Conservation (phyloP, 2,329 filamentous ascomycete species). For the Hypomyces rosellus region DNA sequence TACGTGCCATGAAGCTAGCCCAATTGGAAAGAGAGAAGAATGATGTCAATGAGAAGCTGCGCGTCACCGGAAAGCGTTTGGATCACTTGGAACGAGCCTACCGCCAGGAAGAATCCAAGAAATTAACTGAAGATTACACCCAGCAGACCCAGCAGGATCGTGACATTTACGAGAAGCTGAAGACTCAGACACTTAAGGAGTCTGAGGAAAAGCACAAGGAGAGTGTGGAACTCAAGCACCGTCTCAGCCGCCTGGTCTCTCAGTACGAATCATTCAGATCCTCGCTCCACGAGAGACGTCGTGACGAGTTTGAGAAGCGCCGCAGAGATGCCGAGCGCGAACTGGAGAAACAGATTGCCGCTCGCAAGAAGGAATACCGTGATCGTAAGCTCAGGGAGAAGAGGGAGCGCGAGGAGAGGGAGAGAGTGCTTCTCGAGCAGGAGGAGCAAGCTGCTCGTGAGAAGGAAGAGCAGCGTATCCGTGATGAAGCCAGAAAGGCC, state of each 20-base stretch:
- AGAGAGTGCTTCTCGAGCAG: slow-evolving; percentile 71
- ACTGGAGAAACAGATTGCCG: slow-evolving; percentile 83
- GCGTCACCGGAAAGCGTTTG: slow-evolving; percentile 88
- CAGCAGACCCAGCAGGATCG: slow-evolving; percentile 72
- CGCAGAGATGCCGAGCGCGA: slow-evolving; percentile 88
- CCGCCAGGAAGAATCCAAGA: slow-evolving; percentile 91
- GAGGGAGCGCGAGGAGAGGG: slow-evolving; percentile 76
- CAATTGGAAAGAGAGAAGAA: slow-evolving; percentile 98
- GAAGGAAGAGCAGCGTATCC: slow-evolving; percentile 75
- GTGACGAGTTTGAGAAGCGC: slow-evolving; percentile 92
- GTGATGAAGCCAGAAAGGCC: slow-evolving; percentile 73
- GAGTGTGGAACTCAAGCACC: slow-evolving; percentile 88
- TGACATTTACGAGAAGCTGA: slow-evolving; percentile 72
- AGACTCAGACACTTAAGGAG: slow-evolving; percentile 70
- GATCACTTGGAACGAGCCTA: slow-evolving; percentile 96
- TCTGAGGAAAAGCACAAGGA: slow-evolving; percentile 85
- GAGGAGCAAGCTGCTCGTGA: slow-evolving; percentile 76
- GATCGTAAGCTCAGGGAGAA: slow-evolving; percentile 79
- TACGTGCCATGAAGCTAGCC: slow-evolving; percentile 89
- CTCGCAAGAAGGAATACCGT: slow-evolving; percentile 80
- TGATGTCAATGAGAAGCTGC: slow-evolving; percentile 83
- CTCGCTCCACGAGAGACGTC: slow-evolving; percentile 77
- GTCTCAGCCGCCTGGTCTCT: slow-evolving; percentile 78
- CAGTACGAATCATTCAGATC: slow-evolving; percentile 78
- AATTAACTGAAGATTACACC: slow-evolving; percentile 79